Conservation (phyloP, 495 filamentous ascomycete genomes). For the Parmelia sp. region DNA sequence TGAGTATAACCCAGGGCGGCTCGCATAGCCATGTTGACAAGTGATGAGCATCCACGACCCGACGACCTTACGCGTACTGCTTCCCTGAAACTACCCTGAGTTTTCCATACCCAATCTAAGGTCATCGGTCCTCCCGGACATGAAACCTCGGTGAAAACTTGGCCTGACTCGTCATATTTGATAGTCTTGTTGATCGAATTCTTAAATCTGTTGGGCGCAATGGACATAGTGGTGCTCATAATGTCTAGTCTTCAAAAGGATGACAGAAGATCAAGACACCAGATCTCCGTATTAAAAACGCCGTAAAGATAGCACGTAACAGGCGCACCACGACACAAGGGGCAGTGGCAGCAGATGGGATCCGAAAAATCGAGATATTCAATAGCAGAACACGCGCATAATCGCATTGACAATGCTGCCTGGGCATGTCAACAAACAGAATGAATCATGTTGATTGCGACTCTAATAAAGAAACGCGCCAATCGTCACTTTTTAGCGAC, state of each 20-base stretch:
- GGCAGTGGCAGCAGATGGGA: too few species aligned
- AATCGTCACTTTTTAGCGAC: background rate
- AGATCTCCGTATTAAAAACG: background rate
- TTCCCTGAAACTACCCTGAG: slow-evolving; percentile 10
- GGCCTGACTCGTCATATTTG: slow-evolving; percentile 23
- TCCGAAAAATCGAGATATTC: too few species aligned
- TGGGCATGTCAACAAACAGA: background rate
- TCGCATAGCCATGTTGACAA: slow-evolving; percentile 23
- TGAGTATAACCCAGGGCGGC: slow-evolving; percentile 16
- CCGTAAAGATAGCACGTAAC: background rate
- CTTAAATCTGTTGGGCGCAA: background rate
- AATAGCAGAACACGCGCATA: too few species aligned
- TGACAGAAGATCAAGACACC: background rate
- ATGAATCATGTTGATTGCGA: too few species aligned
- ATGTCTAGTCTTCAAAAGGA: background rate
- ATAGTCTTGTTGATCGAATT: background rate
- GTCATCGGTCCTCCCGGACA: slow-evolving; percentile 20
- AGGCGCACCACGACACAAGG: too few species aligned
- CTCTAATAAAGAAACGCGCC: too few species aligned
- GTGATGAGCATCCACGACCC: slow-evolving; percentile 25
- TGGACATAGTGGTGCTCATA: background rate
- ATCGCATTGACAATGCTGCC: background rate
- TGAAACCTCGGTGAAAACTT: slow-evolving; percentile 24
- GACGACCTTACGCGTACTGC: background rate
- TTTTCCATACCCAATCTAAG: slow-evolving; percentile 25